Evolutionary conservation across 257 asterid genomes (phyloP), one percentile per base, ranked within the genome.

Genomic region (Plantago elongata): DNA sequence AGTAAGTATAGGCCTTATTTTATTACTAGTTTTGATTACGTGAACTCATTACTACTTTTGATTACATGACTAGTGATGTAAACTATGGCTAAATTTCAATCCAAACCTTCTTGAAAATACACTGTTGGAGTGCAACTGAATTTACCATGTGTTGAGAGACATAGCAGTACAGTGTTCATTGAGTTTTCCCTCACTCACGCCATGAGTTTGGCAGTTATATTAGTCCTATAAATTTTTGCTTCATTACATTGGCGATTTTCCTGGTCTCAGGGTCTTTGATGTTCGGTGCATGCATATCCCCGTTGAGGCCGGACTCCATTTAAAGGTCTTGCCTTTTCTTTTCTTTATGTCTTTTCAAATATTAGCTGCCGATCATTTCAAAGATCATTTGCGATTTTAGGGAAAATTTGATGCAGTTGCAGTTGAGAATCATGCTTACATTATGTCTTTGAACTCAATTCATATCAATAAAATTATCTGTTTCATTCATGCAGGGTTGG

Each of bases 221-320:
- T 34, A 5, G 8, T 34, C 8, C 8, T 27, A 11, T 27, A 54
- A 11, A 8, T 9, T 54, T n/a, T 54, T 34, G 40, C 40, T 27
- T 54, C 59, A 29, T 54, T 15, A 54, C 40, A 6, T 15, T 54
- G 59, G 51, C 37, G 16, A 16, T 61, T 71, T 50, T 54, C 52
- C 50, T 75, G 55, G 68, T 76, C 61, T 76, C 88, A 93, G 99
- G 87, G 96, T 84, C 43, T 93, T 93, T 81, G 89, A 88, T 73
- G 89, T 93, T 50, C 75, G 96, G 79, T 84, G 97, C 81, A 80
- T 93, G 86, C 97, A 93, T 74, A 83, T 93, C 70, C 99, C 99
- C 0, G 90, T 82, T 65, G 78, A 81, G 66, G 94, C 76, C 94
- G 88, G 64, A 93, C 97, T 38, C 82, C 96, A 5, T 93, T 93